Base-by-base conservation (phyloP, 257 asterid genomes). In the Plectranthus barbatus region DNA sequence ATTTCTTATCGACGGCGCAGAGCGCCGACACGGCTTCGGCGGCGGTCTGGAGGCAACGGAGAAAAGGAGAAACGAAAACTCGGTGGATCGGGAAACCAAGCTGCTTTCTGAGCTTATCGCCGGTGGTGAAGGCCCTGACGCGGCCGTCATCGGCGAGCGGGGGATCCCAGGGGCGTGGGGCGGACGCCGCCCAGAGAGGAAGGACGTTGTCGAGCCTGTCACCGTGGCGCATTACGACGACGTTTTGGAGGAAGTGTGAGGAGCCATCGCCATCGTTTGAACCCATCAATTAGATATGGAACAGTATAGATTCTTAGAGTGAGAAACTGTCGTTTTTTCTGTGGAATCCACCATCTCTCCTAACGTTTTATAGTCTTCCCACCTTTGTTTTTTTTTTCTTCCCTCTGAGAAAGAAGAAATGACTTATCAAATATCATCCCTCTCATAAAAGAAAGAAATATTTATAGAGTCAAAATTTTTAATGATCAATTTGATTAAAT, bases 171-270 rank as follows among this genome's bases (percentile, higher is more conserved):
- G n/a, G n/a, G n/a, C n/a, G n/a, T n/a, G n/a, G n/a, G n/a, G n/a
- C n/a, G n/a, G 86, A 64, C 6, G 77, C 68, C 37, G 80, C 73
- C 98, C 98, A 92, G 14, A 74, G 80, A 12, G 87, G 95, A 2
- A 76, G 89, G 58, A 72, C 68, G 81, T 83, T 85, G 77, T 92
- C 99, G 10, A 82, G 23, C 70, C 99, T 62, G 61, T 92, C 99
- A 48, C 99, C 99, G 77, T 92, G 97, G 74, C 99, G 88, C 96
- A 92, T 85, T 9, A 89, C 88, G 76, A 88, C 75, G 68, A 91
- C 80, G 79, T 91, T 77, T 62, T 91, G 95, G 72, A 33, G 41
- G 41, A 40, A 37, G 7, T 54, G 77, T 33, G 70, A 15, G 56
- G 58, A 10, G 60, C 51, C 67, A 19, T 39, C 60, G 72, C 65